Base-by-base conservation (phyloP, 345 rosid species). In the Salix caprea region DNA sequence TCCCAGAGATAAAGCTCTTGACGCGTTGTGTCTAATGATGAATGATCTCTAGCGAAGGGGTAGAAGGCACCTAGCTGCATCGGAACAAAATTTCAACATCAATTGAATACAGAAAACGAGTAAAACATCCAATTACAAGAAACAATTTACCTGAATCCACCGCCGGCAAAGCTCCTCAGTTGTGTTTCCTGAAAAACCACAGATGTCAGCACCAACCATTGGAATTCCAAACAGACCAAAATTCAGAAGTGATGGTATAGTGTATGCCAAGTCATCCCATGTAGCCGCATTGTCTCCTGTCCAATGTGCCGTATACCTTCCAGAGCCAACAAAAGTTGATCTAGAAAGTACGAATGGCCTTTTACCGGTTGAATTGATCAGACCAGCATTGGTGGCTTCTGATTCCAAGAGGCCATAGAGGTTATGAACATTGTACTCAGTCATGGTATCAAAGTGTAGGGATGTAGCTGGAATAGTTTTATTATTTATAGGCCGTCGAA, bases 151-250 rank as follows among this genome's bases (percentile, higher is more conserved):
- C 91, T 92, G 95, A 74, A 92, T 92, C 93, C 97, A 92, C 52
- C 95, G 81, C 28, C 77, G 78, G 77, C 95, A 92, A 21, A 92
- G 87, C 19, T 90, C 97, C 77, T 92, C 95, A 1, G 86, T 89
- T 21, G 95, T 90, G 80, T 85, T 37, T 40, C 75, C 11, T 6
- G 74, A 15, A 78, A 92, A 92, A 18, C 97, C 97, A 64, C 97
- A 91, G 16, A 91, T 91, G 73, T 91, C 94, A 65, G 92, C 94
- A 69, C 94, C 97, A 32, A 89, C 93, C 95, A 92, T 92, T 48
- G 97, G 97, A 72, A 92, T 82, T 46, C 93, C 97, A 76, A 91
- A 89, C 70, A 92, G 81, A 18, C 97, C 97, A 26, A 74, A 90
- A 78, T 88, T 92, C 72, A 92, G 73, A 67, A 89, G 85, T 12